Conservation (phyloP, 2,329 filamentous ascomycete genomes). For the Penicillium sp. region DNA sequence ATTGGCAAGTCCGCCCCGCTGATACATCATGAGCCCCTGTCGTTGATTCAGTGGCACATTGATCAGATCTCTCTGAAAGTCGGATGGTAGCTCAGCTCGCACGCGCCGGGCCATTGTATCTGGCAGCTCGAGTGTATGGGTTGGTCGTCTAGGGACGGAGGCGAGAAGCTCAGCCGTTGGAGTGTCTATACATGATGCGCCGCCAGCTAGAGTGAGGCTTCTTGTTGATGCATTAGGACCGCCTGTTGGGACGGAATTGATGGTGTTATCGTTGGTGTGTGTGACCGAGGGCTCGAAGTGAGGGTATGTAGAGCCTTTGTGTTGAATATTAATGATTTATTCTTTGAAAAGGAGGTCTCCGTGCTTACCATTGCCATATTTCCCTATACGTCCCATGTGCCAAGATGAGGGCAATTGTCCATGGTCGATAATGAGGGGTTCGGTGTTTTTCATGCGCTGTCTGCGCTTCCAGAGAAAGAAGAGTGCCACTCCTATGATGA, state of each 20-base stretch:
- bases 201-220: not conserved
- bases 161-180: not conserved
- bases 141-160: not conserved
- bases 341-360: not conserved
- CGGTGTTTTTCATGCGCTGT: not conserved
- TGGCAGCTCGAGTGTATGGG: slow-evolving; percentile 24
- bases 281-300: not conserved
- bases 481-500: not conserved
- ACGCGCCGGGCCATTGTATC: slow-evolving; percentile 29
- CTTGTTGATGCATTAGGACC: not conserved
- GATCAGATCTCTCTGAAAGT: slow-evolving; percentile 29
- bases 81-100: slow-evolving; percentile 26
- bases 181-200: not conserved
- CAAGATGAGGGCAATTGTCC: not conserved
- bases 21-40: not conserved
- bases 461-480: not conserved
- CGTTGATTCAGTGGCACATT: slow-evolving; percentile 23
- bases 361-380: not conserved
- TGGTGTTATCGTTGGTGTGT: not conserved
- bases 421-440: not conserved
- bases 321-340: not conserved
- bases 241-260: not conserved
- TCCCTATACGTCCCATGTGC: not conserved
- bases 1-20: not conserved
- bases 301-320: not conserved